These are phyloP conservation scores for Raddia guianensis DNA, from an alignment of 176 grass and related monocot genomes.

Conservation along the genomic window DNA sequence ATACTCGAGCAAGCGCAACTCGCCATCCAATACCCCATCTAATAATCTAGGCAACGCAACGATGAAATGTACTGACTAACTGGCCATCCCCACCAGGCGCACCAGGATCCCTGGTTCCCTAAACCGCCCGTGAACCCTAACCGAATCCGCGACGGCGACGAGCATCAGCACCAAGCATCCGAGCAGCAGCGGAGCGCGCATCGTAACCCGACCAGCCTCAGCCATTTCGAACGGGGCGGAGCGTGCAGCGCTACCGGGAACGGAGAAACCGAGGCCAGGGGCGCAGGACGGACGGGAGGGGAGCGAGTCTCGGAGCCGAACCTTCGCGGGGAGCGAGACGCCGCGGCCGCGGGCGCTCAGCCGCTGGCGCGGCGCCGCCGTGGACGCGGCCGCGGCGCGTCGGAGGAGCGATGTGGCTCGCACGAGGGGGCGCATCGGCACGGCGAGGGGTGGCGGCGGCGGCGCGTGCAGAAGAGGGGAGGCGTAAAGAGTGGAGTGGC, in stretches of 20 bases:
- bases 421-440: conserved; percentile 41
- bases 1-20: background rate
- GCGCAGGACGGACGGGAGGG: too few relatives aligned
- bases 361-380: background rate
- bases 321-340: conserved; percentile 19
- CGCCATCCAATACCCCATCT: background rate
- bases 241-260: too few relatives aligned
- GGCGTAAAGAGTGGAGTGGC: background rate
- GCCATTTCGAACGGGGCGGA: background rate
- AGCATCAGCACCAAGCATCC: background rate
- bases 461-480: too few relatives aligned
- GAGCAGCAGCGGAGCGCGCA: background rate
- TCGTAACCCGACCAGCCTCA: background rate
- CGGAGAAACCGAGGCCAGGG: too few relatives aligned
- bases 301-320: background rate
- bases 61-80: background rate
- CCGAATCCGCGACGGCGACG: background rate
- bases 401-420: conserved; percentile 38
- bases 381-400: background rate
- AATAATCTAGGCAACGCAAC: background rate
- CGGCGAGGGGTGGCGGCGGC: background rate
- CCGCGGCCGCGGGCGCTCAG: background rate
- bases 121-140: conserved; percentile 27
- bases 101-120: background rate
- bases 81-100: background rate